These are phyloP conservation scores for Penicillium angulare DNA, from an alignment of 495 filamentous ascomycete genomes.

Conservation along the genomic window DNA sequence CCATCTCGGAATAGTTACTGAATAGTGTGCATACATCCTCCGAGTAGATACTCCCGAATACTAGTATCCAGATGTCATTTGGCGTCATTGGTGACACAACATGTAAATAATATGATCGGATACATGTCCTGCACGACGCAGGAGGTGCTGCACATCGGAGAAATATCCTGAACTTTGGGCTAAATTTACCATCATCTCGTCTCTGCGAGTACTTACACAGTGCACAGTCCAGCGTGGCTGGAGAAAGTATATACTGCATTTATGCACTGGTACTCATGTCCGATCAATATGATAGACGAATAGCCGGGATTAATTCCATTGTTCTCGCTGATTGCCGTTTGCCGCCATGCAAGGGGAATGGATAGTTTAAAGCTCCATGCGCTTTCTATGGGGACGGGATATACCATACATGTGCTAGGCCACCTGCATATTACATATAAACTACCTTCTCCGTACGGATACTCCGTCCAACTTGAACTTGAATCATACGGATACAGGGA, in stretches of 20 bases:
- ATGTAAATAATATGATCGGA: not conserved
- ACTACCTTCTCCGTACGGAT: too few relatives aligned
- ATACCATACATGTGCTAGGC: too few relatives aligned
- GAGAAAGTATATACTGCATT: not conserved
- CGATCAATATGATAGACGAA: constrained; percentile 8
- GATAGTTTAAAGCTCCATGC: not conserved
- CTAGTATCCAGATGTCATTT: too few relatives aligned
- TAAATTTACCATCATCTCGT: constrained; percentile 2
- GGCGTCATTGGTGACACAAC: constrained; percentile 3
- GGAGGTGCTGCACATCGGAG: constrained; percentile 26
- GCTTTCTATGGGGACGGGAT: not conserved
- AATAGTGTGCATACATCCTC: too few relatives aligned
- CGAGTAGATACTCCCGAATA: too few relatives aligned
- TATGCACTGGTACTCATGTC: too few relatives aligned
- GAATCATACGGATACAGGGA: too few relatives aligned
- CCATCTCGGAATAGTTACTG: too few relatives aligned
- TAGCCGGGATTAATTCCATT: constrained; percentile 14
- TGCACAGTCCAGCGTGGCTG: constrained; percentile 9
- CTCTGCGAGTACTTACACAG: too few relatives aligned
- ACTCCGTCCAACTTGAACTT: too few relatives aligned
- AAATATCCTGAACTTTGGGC: constrained; percentile 12
- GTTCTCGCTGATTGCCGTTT: constrained; percentile 8
- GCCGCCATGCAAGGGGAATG: constrained; percentile 13
- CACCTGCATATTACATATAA: too few relatives aligned
- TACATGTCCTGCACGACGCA: constrained; percentile 22